Base-by-base conservation (phyloP, 305 asterid genomes). In the Fraxinus nigra region DNA sequence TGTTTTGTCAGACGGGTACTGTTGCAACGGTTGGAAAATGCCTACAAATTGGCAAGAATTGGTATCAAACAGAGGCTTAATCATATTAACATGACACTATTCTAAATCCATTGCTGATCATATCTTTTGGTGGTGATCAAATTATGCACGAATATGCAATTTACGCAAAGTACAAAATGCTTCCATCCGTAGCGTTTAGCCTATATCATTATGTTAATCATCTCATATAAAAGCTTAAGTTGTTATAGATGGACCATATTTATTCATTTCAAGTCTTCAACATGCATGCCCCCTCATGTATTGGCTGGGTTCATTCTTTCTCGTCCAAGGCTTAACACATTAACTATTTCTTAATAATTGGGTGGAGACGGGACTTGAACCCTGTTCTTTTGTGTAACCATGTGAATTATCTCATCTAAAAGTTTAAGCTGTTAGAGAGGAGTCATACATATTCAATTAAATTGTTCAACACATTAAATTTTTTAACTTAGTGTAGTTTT, bases 51-150 rank as follows among this genome's bases (percentile, higher is more conserved):
- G 30, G 30, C 30, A 28, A 28, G 30, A 28, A 28, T 28, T 28
- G 30, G 30, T 28, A 28, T 28, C 30, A 28, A 28, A 28, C 30
- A 28, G 30, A 28, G 30, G 30, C 30, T 30, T 22, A 14, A 79
- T 72, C 16, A 33, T 65, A 56, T 63, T 70, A 40, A 9, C 13
- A 77, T 22, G 18, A n/a, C 18, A 10, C 63, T 51, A 72, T 28
- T 59, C 63, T 34, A 67, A 56, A 32, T 37, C 61, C 78, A 40
- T 16, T 78, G 40, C 77, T 51, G 83, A 79, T 80, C 37, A 46
- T 40, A 38, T 79, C 83, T 72, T 24, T 61, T 72, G 81, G 70
- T 79, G 78, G 37, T 77, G 37, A 59, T 75, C 61, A 48, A 40
- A 54, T 48, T 65, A 51, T 32, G 16, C 38, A 43, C 40, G 80